Base-by-base conservation (phyloP, 2,329 filamentous ascomycete species). In the Raffaelea deltoideospora region DNA sequence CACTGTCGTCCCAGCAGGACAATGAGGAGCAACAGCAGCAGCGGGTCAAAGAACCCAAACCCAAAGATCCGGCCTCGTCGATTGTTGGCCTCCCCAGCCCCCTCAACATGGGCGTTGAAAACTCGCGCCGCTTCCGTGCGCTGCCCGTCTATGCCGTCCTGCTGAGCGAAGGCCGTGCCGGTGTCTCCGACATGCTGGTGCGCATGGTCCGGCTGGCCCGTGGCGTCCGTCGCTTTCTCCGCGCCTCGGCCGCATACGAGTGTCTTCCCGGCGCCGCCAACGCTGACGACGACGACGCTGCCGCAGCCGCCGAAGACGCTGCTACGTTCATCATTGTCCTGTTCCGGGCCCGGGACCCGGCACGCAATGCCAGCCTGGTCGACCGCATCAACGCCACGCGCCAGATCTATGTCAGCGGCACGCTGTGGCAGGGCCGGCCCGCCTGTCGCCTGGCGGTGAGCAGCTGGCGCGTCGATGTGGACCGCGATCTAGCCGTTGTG, bases 51-150 rank as follows among this genome's bases (percentile, higher is more conserved):
- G n/a, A n/a, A n/a, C n/a, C n/a, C n/a, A n/a, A n/a, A n/a, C n/a
- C n/a, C n/a, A n/a, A n/a, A n/a, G n/a, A n/a, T n/a, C 49, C 3
- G 52, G 40, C 42, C 50, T 34, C 49, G 55, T 2, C 24, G 29
- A 79, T 90, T 43, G n/a, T n/a, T n/a, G n/a, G n/a, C n/a, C n/a
- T n/a, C n/a, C 74, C 77, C n/a, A 87, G 81, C 4, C 87, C 87
- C 0, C 61, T 93, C 14, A 88, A 94, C 55, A 73, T 90, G 39
- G 85, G 86, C 17, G 64, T 95, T 17, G 87, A 95, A 49, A 95
- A 95, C 57, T 94, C 86, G 2, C 75, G 87, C 28, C 78, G 87
- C 6, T 93, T 95, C 61, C 74, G 88, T 37, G 87, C 87, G 1
- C 63, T 95, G n/a, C 87, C 88, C 0, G 80, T 85, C 9, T 95